Evolutionary conservation across 2,329 filamentous ascomycete species (phyloP).

Genomic region (Chaetoscypha palmicola): DNA sequence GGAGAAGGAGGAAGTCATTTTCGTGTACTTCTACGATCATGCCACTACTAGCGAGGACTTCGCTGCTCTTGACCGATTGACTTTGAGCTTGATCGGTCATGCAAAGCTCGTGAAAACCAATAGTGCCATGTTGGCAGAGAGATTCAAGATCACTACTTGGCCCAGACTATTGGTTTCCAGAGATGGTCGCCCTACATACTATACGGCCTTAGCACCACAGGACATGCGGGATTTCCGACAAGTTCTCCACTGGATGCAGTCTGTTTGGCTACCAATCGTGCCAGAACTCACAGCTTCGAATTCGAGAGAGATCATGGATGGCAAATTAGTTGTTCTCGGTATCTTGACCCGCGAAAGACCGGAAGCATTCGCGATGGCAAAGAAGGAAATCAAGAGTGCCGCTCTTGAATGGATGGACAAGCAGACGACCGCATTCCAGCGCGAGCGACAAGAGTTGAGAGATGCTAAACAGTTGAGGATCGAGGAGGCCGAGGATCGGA

Average conservation of each 20-base stretch:
- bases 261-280: constrained; percentile 91
- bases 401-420: constrained; percentile 98
- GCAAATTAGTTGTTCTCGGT: constrained; percentile 88
- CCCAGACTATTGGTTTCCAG: constrained; percentile 85
- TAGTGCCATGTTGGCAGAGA: constrained; percentile 64
- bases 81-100: constrained; percentile 81
- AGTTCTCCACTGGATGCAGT: constrained; percentile 88
- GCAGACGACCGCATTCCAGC: constrained; percentile 82
- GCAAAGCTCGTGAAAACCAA: constrained; percentile 89
- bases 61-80: constrained; percentile 74
- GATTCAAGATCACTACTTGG: constrained; percentile 96
- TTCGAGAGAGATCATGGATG: constrained; percentile 89
- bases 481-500: constrained; percentile 90
- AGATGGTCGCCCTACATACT: constrained; percentile 86
- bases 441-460: constrained; percentile 85
- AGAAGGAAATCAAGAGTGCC: constrained; percentile 89
- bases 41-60: constrained; percentile 93
- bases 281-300: constrained; percentile 89
- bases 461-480: constrained; percentile 93
- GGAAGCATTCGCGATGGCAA: constrained; percentile 70
- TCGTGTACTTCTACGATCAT: constrained; percentile 95
- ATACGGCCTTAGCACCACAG: constrained; percentile 74
- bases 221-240: constrained; percentile 85
- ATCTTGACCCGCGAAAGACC: constrained; percentile 74
- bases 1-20: constrained; percentile 90